Base-by-base conservation (phyloP, 2,329 filamentous ascomycete species). In the Aspergillus costaricaensis region DNA sequence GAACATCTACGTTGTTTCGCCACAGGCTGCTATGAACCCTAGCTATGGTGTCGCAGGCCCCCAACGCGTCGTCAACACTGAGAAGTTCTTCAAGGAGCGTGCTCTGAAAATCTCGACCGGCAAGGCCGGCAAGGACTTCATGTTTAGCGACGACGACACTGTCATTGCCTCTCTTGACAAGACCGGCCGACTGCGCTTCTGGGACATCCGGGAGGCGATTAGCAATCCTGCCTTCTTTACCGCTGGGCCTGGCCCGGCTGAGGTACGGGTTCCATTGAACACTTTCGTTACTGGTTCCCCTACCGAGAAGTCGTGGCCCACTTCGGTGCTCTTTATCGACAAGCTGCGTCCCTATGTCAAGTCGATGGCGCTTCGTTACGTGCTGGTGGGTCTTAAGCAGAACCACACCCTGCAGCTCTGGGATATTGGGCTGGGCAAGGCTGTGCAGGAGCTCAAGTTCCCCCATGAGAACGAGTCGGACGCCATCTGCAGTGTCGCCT, bases 401-500 rank as follows among this genome's bases (percentile, higher is more conserved):
- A 99, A 99, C 78, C 95, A 99, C 80, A 96, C 94, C 58, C 86
- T 99, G 63, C 96, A 99, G 82, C 86, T 99, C 48, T 99, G 95
- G 96, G 95, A 99, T 81, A 88, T 99, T 72, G 92, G 91, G 44
- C 88, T 99, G 36, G 91, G 90, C 67, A 97, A 97, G 79, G 91
- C 93, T 30, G 95, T 99, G 39, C 94, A 99, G 76, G 95, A 99
- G 80, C 89, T 99, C 75, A 95, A 96, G 75, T 87, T 99, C 59
- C 95, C 95, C 1, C 94, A 99, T 74, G 91, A 91, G 79, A 96
- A 95, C 73, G 94, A 98, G 75, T 96, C 92, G 3, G 94, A 97
- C 77, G 92, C 92, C n/a, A 94, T 98, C 62, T 99, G 95, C 83
- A 98, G 93, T 74, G 90, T 99, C 73, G 89, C 90, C 73, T 99